A percentile compares a stretch with the other conserved stretches of the same genome.
phyloP scores from a whole-genome alignment of 257 asterid genomes.

The Fraxinus anomala region DNA sequence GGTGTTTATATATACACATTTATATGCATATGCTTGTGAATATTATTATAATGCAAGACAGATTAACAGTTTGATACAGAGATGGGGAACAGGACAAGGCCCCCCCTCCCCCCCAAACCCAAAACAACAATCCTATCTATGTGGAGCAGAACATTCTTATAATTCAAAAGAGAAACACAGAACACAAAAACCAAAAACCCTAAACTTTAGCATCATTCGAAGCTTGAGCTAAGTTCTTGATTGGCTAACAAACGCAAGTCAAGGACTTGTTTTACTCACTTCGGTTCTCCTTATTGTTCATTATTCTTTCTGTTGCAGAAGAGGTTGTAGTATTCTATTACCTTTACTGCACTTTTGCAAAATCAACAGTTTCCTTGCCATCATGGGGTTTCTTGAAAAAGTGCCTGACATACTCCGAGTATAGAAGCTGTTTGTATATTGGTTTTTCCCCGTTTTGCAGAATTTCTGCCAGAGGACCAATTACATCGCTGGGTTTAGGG shows the following conservation, averaged over 20 bases:
- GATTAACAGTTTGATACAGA: background rate
- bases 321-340: background rate
- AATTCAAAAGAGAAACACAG: background rate
- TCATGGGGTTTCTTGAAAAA: constrained; percentile 57
- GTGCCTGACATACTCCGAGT: constrained; percentile 51
- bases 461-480: constrained; percentile 49
- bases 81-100: background rate
- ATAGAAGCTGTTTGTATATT: constrained; percentile 39
- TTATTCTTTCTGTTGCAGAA: background rate
- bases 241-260: background rate
- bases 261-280: background rate
- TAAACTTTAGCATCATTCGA: background rate
- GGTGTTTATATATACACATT: background rate
- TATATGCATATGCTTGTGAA: background rate
- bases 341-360: constrained; percentile 31
- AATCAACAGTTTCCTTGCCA: constrained; percentile 52
- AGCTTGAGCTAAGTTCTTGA: background rate
- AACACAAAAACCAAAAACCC: background rate
- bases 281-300: background rate
- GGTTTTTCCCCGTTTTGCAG: constrained; percentile 45
- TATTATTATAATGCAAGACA: background rate
- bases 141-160: background rate
- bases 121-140: background rate
- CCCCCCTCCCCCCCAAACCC: background rate
- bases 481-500: constrained; percentile 38